Base-by-base conservation (phyloP, 257 asterid species). In the Osmanthus fragrans region DNA sequence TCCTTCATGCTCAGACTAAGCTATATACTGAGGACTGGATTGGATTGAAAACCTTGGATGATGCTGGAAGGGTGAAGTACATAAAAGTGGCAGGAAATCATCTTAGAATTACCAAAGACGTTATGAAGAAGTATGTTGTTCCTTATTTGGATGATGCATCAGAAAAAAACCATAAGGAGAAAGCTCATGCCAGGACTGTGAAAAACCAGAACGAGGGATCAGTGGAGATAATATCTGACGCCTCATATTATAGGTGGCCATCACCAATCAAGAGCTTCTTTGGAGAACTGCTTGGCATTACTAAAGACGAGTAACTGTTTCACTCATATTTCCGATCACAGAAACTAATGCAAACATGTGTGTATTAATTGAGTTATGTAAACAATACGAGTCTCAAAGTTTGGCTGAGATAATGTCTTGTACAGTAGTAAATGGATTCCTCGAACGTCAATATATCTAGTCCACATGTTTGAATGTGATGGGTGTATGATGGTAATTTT, bases 11-110 rank as follows among this genome's bases (percentile, higher is more conserved):
- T 40, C 72, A 88, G 91, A 89, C 93, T 0, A 47, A 86, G 82
- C 94, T 92, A 23, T 92, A 90, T 63, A 80, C 49, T 0, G 98
- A 94, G 82, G 98, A 94, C 76, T 94, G 97, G 98, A 94, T 94
- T 33, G 97, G 98, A 40, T 79, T 94, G 85, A 94, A 87, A 77
- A 77, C 86, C 5, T 77, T 94, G 75, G 96, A 90, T 42, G 87
- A 88, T 54, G 89, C 90, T 12, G 96, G 98, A 77, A 86, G 87
- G 79, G 93, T 94, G 8, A 85, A 88, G 65, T 94, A 54, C 78
- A 56, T 90, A 12, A 70, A 78, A 29, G 98, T 94, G 25, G 51
- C 96, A 0, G 98, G 98, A 64, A 90, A 88, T 77, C 98, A 94
- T 85, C 94, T 94, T 4, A 91, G 91, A 76, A 92, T 94, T 74